Base-by-base conservation (phyloP, 805 yeast genomes). In the Candida rishiriensis region DNA sequence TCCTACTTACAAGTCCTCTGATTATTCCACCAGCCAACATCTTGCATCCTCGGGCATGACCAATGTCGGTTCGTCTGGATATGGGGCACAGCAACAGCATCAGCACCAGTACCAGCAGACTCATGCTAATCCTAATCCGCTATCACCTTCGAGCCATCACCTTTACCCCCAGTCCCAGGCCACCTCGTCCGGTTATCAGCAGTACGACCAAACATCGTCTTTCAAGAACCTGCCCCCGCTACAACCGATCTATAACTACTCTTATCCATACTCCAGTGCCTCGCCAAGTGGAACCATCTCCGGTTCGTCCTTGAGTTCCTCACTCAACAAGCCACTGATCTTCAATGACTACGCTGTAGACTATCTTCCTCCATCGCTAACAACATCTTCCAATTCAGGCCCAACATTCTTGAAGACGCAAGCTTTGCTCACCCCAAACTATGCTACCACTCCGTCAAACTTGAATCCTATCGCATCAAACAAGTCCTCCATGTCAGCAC, bases 101-200 rank as follows among this genome's bases (percentile, higher is more conserved):
- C 26, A 21, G 26, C 26, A 21, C 4, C 26, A 21, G 7, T 7
- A 21, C 4, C 26, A 21, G 26, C 26, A 21, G 7, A 21, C 4
- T 21, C 26, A 21, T 21, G 7, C 26, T 21, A 21, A 21, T 21
- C 26, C 26, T 21, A 21, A 21, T 21, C 26, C 26, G 7, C 26
- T 21, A 21, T 21, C 26, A 21, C 26, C 26, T 5, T 21, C 26
- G 26, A 21, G 26, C 7, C 26, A 21, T 32, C 10, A 43, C 34
- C 5, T 46, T 5, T 44, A 38, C 29, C 46, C 26, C 16, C 47
- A 42, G n/a, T 36, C 34, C 30, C 15, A 42, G 35, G 18, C 34
- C 21, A 10, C 39, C 16, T 17, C 37, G 16, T 11, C 43, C 29
- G 38, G 10, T 12, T 16, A 38, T 29, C 26, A 21, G 7, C 26